These are phyloP conservation scores for Cytospora paraplurivora DNA, from an alignment of 2,329 filamentous ascomycete genomes.

Conservation along the genomic window DNA sequence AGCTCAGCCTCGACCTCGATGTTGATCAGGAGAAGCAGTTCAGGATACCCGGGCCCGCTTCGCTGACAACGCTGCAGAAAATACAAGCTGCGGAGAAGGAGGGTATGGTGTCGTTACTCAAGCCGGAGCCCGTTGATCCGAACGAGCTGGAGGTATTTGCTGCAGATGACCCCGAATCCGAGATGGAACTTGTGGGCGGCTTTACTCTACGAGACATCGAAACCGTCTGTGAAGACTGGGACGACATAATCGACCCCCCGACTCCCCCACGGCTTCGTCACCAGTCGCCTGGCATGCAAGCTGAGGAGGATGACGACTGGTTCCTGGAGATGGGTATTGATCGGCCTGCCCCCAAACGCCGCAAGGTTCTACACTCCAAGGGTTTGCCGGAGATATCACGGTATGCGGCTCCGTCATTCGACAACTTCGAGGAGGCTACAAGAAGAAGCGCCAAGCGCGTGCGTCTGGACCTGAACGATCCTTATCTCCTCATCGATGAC, in stretches of 20 bases:
- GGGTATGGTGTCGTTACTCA: slow-evolving; percentile 47
- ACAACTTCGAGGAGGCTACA: slow-evolving; percentile 76
- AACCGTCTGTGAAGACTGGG: slow-evolving; percentile 86
- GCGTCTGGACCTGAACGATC: slow-evolving; percentile 84
- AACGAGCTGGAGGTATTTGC: slow-evolving; percentile 48
- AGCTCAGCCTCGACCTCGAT: slow-evolving; percentile 83
- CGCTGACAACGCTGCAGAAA: slow-evolving; percentile 56
- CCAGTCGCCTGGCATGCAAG: slow-evolving; percentile 33
- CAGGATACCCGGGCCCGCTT: slow-evolving; percentile 66
- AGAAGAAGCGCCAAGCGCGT: slow-evolving; percentile 75
- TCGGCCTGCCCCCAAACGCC: slow-evolving; percentile 61
- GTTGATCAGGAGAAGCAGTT: slow-evolving; percentile 86
- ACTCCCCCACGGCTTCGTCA: slow-evolving; percentile 32
- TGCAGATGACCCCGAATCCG: slow-evolving; percentile 50
- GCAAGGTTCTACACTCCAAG: slow-evolving; percentile 53
- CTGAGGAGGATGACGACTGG: slow-evolving; percentile 64
- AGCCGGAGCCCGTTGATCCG: slow-evolving; percentile 43
- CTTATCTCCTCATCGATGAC: slow-evolving; percentile 81
- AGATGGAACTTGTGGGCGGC: slow-evolving; percentile 70
- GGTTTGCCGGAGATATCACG: slow-evolving; percentile 60
- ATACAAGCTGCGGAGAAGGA: slow-evolving; percentile 54
- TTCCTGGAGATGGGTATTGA: slow-evolving; percentile 60
- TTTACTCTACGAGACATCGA: slow-evolving; percentile 79
- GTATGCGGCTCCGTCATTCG: slow-evolving; percentile 71
- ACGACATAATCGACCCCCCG: slow-evolving; percentile 59